Evolutionary conservation across 352 stramenopile genomes (phyloP), one percentile per base, ranked within the genome.

Genomic region (Pseudoperonospora humuli): DNA sequence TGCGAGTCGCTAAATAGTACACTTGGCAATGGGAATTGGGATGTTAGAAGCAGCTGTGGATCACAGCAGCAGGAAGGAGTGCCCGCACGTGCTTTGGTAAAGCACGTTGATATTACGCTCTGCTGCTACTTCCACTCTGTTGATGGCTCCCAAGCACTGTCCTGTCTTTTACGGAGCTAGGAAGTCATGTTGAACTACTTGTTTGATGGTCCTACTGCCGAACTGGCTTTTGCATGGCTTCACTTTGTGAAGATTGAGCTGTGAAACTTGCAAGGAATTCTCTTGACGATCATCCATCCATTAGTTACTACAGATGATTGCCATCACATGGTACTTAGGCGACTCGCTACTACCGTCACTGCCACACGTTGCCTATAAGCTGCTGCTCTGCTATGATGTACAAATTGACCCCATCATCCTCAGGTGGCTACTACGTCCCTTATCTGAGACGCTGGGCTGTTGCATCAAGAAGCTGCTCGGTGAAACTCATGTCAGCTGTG

Each of bases 401-500:
- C 26, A 45, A 39, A n/a, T n/a, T n/a, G n/a, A n/a, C n/a, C n/a
- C n/a, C n/a, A n/a, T n/a, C n/a, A n/a, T n/a, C n/a, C n/a, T n/a
- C n/a, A n/a, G n/a, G n/a, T n/a, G n/a, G n/a, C n/a, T n/a, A n/a
- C n/a, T n/a, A n/a, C n/a, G n/a, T n/a, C 43, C 17, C 43, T 45
- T 83, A 89, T 62, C 84, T 85, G 40, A 89, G 70, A 27, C 72
- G 72, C 39, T 79, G 69, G 1, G 72, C 57, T 15, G 72, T 67
- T 3, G 75, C 66, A 11, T 85, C 68, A 21, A 86, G 45, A 36
- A 94, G 64, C 47, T 86, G 66, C 47, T 87, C 70, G 5, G 82
- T 88, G 46, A 94, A 86, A 38, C 67, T 61, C 66, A 83, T 81
- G 57, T 94, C 82, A 28, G 82, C 76, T 20, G 77, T 92, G 43